phyloP scores from a whole-genome alignment of 257 asterid species.

The Solanum appendiculatum region DNA sequence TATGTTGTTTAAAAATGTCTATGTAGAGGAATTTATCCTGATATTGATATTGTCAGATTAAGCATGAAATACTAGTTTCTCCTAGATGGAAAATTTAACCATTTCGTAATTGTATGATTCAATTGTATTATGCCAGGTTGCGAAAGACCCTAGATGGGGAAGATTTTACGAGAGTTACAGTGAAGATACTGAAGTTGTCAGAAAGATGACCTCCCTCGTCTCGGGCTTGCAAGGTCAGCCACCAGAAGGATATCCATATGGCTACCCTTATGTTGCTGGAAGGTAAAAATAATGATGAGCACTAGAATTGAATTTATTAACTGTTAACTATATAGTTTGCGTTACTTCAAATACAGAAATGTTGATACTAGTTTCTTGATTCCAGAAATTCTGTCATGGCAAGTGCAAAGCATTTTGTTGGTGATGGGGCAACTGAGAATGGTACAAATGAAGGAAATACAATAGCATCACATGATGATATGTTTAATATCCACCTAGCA shows the following conservation, averaged over 20 bases:
- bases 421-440: slow-evolving; percentile 76
- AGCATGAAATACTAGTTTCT: not conserved
- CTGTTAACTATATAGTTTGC: not conserved
- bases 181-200: slow-evolving; percentile 73
- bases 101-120: not conserved
- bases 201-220: slow-evolving; percentile 68
- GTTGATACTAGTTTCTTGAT: slow-evolving; percentile 9
- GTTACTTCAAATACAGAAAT: not conserved
- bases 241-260: slow-evolving; percentile 74
- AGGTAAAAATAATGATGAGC: slow-evolving; percentile 28
- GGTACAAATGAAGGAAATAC: slow-evolving; percentile 84
- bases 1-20: not conserved
- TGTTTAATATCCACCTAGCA: slow-evolving; percentile 69
- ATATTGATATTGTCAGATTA: not conserved
- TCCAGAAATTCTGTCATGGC: slow-evolving; percentile 73
- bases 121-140: slow-evolving; percentile 40
- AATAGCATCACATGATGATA: slow-evolving; percentile 43
- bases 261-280: slow-evolving; percentile 93
- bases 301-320: not conserved
- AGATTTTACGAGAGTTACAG: slow-evolving; percentile 86
- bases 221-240: slow-evolving; percentile 92
- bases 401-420: slow-evolving; percentile 87
- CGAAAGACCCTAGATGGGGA: slow-evolving; percentile 98
- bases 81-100: not conserved
- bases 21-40: not conserved